Evolutionary conservation across 139 green algal species (phyloP).

Genomic region (Penium margaritaceum): DNA sequence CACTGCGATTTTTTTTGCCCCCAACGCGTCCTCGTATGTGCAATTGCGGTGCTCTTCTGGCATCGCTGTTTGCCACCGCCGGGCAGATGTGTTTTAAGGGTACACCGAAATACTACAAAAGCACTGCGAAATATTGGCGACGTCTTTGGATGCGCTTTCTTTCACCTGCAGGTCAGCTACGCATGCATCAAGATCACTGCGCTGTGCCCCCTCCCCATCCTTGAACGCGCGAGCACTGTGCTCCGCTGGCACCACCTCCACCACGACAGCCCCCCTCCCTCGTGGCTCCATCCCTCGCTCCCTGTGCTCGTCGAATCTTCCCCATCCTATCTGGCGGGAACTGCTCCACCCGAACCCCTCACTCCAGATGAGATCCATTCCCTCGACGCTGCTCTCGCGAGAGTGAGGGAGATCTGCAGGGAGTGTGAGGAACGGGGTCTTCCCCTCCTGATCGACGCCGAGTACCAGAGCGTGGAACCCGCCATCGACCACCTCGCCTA

Average conservation of each 20-base stretch:
- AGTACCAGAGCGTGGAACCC: constrained; percentile 32
- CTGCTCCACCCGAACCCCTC: background rate
- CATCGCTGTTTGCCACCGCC: too few species aligned
- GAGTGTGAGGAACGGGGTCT: constrained; percentile 16
- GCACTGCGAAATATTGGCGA: too few species aligned
- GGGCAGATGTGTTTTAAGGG: too few species aligned
- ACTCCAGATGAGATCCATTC: background rate
- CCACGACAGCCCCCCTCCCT: background rate
- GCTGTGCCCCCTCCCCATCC: constrained; percentile 25
- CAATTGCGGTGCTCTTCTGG: too few species aligned
- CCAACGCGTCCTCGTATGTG: too few species aligned
- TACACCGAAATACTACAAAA: too few species aligned
- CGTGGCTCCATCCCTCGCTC: constrained; percentile 35
- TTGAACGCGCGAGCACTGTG: background rate
- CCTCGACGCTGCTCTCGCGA: background rate
- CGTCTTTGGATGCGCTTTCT: too few species aligned
- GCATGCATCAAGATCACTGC: constrained; percentile 34
- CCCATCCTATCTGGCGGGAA: background rate
- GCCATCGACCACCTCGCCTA: constrained; percentile 39
- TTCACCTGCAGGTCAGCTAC: constrained; percentile 28
- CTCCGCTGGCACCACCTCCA: constrained; percentile 22
- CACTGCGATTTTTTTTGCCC: too few species aligned
- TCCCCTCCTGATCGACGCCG: constrained; percentile 34
- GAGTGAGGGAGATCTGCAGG: constrained; percentile 20
- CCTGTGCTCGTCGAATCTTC: constrained; percentile 10